Base-by-base conservation (phyloP, 257 asterid species). In the Echites panduratus region DNA sequence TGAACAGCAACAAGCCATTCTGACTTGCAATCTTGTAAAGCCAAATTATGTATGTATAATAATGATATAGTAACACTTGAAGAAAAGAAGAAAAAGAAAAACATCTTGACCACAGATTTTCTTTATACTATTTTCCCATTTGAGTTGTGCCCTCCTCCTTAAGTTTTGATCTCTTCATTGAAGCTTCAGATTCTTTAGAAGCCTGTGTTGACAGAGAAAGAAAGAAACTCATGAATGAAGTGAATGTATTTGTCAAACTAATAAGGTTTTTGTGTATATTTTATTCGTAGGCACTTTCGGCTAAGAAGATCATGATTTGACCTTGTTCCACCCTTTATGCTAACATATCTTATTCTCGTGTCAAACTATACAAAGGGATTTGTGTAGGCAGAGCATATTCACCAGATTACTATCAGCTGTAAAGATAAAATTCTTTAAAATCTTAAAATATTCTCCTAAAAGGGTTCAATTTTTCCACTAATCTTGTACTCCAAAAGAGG, bases 151-250 rank as follows among this genome's bases (percentile, higher is more conserved):
- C 2, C 70, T 9, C 27, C 43, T 43, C 35, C 1, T n/a, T 27
- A 41, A 44, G 44, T 44, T 35, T 44, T n/a, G n/a, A n/a, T 22
- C 44, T 20, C 49, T 43, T 83, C 81, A 79, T 58, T 86, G 85
- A 70, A 88, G 81, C 84, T 76, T 86, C 53, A 88, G 85, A 84
- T 88, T 87, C 95, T 82, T 87, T 84, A 90, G 38, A 78, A 85
- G 82, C 90, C 96, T 90, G 89, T 78, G 38, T 32, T 32, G 38
- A 32, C 38, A 32, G 38, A 59, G 35, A 68, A 1, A 11, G 35
- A 57, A 57, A 19, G 52, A 74, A 22, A 16, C 49, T 38, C 44
- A 44, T 57, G 9, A 59, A n/a, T 64, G 50, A 43, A 27, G 19
- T 27, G 22, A 29, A 40, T 47, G 17, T 48, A 32, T 32, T 3